Evolutionary conservation across 2,329 filamentous ascomycete species (phyloP), one percentile per base, ranked within the genome.

Genomic region (Hymenoscyphus scutula): DNA sequence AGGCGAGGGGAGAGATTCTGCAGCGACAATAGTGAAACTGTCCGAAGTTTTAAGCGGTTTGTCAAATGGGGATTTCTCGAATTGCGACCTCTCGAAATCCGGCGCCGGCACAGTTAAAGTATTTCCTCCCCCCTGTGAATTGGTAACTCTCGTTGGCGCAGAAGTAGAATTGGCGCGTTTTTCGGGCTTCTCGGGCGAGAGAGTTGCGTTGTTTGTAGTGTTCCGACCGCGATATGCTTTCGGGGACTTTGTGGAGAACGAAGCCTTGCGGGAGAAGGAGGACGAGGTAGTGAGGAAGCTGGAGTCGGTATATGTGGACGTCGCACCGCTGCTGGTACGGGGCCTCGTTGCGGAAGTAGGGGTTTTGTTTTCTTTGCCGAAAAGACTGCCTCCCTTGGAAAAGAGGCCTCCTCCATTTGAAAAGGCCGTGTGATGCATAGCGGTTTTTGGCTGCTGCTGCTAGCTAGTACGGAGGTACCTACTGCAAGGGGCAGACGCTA

Each of bases 211-310:
- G n/a, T 55, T 27, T 51, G 67, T 65, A 32, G 67, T 77, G 61
- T 78, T 78, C 48, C 80, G 75, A 56, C 77, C 76, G 57, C 77
- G 76, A 63, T 29, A 29, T n/a, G 62, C 48, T 41, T 60, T 64
- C 67, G 48, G 62, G 53, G 68, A 66, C 56, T 65, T 76, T 41
- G 68, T 67, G 53, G 75, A 80, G 64, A 84, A 54, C 25, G 53
- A 54, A n/a, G 25, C 53, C 53, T 29, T 54, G 27, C 25, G 29
- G 53, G 83, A 84, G 8, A 82, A 66, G 71, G 84, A 82, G 73
- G 69, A 81, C 80, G 75, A 82, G 78, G 68, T 81, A 80, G 73
- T 82, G 79, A 73, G 64, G 11, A 58, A 65, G 34, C 61, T 60
- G 6, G 64, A 60, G 53, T 72, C 68, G 63, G 62, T 68, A 48